Percentiles rank a stretch among this genome's conserved stretches.
Evolutionary conservation across 805 yeast species (phyloP).

Genomic region (Yarrowia sp.): DNA sequence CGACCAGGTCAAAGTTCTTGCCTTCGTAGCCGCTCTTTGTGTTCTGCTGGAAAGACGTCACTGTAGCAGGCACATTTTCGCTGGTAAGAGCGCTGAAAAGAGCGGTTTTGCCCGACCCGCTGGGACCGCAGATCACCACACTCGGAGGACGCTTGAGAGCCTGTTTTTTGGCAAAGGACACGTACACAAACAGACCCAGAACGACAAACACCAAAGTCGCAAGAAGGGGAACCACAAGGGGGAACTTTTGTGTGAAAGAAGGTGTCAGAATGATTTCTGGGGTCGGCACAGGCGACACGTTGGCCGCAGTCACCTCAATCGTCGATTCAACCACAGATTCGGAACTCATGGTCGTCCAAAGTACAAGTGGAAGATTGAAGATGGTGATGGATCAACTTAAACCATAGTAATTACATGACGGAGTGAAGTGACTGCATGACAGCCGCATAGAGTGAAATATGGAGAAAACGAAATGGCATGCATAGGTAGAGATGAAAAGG

Average conservation of each 20-base stretch:
- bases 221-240: background rate
- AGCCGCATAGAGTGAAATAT: background rate
- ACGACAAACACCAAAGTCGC: background rate
- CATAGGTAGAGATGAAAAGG: no score
- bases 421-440: no score
- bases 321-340: conserved; percentile 1
- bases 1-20: conserved; percentile 60
- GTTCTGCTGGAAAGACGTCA: conserved; percentile 14
- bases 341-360: background rate
- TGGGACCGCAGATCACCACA: conserved; percentile 28
- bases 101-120: conserved; percentile 30
- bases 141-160: conserved; percentile 14
- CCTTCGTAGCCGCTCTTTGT: background rate
- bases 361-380: background rate
- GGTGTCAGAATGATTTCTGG: background rate
- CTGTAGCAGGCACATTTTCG: background rate
- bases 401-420: no score
- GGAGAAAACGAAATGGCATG: no score
- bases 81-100: conserved; percentile 5
- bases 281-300: background rate
- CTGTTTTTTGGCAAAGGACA: conserved; percentile 26
- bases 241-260: conserved; percentile 4
- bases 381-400: conserved; percentile 1
- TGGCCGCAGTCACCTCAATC: conserved; percentile 5
- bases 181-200: conserved; percentile 21